These are phyloP conservation scores for Raffaelea deltoideospora DNA, from an alignment of 2,329 filamentous ascomycete genomes.

Conservation along the genomic window DNA sequence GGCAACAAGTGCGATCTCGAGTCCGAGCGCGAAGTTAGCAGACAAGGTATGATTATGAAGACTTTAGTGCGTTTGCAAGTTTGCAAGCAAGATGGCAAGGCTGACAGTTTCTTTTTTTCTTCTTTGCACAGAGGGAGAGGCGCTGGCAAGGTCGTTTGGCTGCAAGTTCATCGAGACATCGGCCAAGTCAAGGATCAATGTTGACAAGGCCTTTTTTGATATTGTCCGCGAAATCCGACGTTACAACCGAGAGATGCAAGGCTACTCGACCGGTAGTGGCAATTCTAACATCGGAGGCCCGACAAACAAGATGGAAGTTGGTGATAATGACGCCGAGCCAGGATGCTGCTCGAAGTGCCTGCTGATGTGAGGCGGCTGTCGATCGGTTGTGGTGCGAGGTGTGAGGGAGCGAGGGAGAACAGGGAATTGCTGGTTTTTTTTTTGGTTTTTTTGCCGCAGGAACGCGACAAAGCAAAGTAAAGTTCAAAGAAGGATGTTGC, in stretches of 20 bases:
- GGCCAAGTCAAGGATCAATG: slow-evolving; percentile 93
- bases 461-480: no score
- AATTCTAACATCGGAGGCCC: slow-evolving; percentile 46
- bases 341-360: slow-evolving; percentile 57
- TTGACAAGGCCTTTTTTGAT: slow-evolving; percentile 97
- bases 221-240: slow-evolving; percentile 94
- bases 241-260: slow-evolving; percentile 97
- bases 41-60: slow-evolving; percentile 55
- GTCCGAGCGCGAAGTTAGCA: slow-evolving; percentile 75
- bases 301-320: slow-evolving; percentile 63
- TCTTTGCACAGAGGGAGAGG: slow-evolving; percentile 60
- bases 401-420: no score
- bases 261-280: slow-evolving; percentile 59
- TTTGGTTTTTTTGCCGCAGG: neutral
- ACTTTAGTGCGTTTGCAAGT: slow-evolving; percentile 5
- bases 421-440: neutral
- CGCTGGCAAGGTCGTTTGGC: slow-evolving; percentile 70
- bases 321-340: slow-evolving; percentile 48
- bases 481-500: no score
- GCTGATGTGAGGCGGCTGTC: slow-evolving; percentile 7
- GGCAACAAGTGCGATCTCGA: slow-evolving; percentile 99
- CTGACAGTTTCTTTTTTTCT: neutral
- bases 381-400: neutral
- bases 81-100: neutral
- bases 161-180: slow-evolving; percentile 99